A percentile compares a stretch with the other conserved stretches of the same genome.
These are phyloP conservation scores for Physcomitrium patens DNA, from an alignment of 225 moss, liverwort and hornwort species.

Conservation along the genomic window DNA sequence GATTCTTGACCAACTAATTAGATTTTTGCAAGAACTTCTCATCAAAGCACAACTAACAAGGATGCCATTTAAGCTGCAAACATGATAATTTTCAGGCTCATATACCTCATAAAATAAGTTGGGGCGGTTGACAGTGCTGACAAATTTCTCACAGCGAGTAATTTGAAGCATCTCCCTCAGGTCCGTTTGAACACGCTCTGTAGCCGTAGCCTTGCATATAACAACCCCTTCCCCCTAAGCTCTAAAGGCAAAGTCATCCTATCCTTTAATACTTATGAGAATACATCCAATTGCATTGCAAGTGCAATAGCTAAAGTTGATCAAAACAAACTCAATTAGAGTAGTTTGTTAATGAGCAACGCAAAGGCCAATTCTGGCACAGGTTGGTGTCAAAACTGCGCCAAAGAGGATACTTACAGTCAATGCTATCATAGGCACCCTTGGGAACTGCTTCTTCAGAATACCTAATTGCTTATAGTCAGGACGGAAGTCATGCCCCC, in stretches of 20 bases:
- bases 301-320: conserved; percentile 7
- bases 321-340: conserved; percentile 8
- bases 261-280: conserved; percentile 1
- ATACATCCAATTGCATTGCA: conserved; percentile 22
- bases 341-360: conserved; percentile 17
- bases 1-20: conserved; percentile 9
- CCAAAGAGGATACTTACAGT: conserved; percentile 71
- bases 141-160: conserved; percentile 82
- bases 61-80: conserved; percentile 22
- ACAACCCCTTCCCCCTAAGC: conserved; percentile 42
- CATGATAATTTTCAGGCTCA: conserved; percentile 10
- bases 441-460: conserved; percentile 95
- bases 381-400: not conserved
- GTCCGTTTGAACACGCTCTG: conserved; percentile 93
- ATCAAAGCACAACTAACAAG: conserved; percentile 7
- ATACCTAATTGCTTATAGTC: conserved; percentile 95
- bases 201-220: conserved; percentile 90
- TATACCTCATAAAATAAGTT: conserved; percentile 94
- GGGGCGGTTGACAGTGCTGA: conserved; percentile 92
- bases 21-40: not conserved
- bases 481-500: conserved; percentile 99
- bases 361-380: conserved; percentile 19
- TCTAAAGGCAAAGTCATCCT: conserved; percentile 27
- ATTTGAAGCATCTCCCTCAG: conserved; percentile 93
- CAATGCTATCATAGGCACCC: conserved; percentile 92